phyloP scores from a whole-genome alignment of 176 grass and related monocot genomes.

The Oryza glaberrima region DNA sequence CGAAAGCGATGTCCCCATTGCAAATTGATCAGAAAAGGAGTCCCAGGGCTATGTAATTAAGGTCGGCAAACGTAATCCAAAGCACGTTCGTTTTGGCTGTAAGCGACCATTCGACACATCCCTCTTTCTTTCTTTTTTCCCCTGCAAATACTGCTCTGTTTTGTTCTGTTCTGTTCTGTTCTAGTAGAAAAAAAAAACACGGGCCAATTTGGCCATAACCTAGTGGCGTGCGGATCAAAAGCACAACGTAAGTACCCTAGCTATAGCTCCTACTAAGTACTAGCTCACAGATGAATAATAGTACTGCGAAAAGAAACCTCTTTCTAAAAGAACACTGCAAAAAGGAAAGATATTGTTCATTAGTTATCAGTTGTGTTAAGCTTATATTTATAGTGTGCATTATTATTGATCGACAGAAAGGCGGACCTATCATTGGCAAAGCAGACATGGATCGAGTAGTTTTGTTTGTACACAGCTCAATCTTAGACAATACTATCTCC shows the following conservation, averaged over 20 bases:
- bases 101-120: slow-evolving; percentile 46
- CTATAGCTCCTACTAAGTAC: not conserved
- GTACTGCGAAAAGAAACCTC: not conserved
- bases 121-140: not conserved
- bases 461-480: slow-evolving; percentile 2
- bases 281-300: not conserved
- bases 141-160: not conserved
- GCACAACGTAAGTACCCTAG: not conserved
- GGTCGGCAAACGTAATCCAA: slow-evolving; percentile 51
- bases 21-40: slow-evolving; percentile 28
- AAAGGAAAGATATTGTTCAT: not conserved
- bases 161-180: not conserved
- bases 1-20: slow-evolving; percentile 37
- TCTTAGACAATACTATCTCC: not conserved
- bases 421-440: not conserved
- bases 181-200: not conserved
- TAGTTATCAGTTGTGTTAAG: not conserved
- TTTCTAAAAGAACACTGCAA: not conserved
- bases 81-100: slow-evolving; percentile 27
- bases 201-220: not conserved
- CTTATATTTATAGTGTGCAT: not conserved
- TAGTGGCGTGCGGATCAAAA: not conserved
- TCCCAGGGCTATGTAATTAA: slow-evolving; percentile 7
- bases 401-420: not conserved
- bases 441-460: not conserved